Evolutionary conservation across 371 early-diverging fungal species (phyloP).

Genomic region (Lichtheimia ramosa): DNA sequence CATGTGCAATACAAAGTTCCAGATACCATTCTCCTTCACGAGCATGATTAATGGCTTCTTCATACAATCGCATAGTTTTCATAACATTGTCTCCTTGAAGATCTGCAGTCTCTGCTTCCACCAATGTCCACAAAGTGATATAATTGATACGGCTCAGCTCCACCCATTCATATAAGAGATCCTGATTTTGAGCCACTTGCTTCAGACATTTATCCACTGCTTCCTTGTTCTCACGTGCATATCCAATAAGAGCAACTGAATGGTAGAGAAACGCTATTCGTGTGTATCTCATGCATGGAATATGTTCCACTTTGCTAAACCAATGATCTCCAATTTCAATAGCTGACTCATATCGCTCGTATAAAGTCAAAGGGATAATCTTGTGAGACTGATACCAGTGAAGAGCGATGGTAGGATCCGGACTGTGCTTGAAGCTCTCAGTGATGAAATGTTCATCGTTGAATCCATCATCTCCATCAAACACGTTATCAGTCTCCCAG

Average conservation of each 20-base stretch:
- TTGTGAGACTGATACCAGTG: slow-evolving; percentile 42
- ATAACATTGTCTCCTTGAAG: slow-evolving; percentile 11
- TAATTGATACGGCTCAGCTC: slow-evolving; percentile 26
- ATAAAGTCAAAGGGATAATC: slow-evolving; percentile 37
- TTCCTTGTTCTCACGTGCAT: slow-evolving; percentile 14
- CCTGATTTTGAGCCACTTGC: slow-evolving; percentile 29
- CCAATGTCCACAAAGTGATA: slow-evolving; percentile 32
- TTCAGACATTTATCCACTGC: slow-evolving; percentile 11
- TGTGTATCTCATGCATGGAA: slow-evolving; percentile 37
- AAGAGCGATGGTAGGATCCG: slow-evolving; percentile 25
- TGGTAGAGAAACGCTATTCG: slow-evolving; percentile 27
- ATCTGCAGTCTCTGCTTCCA: slow-evolving; percentile 2
- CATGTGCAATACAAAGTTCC: slow-evolving; percentile 34
- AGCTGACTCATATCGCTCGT: slow-evolving; percentile 39
- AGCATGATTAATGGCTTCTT: slow-evolving; percentile 37
- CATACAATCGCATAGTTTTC: slow-evolving; percentile 26
- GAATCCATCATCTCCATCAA: slow-evolving; percentile 48
- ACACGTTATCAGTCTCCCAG: slow-evolving; percentile 19
- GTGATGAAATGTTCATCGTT: slow-evolving; percentile 35
- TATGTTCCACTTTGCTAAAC: slow-evolving; percentile 20
- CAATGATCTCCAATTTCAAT: slow-evolving; percentile 29
- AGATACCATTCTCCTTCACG: slow-evolving; percentile 35
- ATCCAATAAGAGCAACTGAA: slow-evolving; percentile 38
- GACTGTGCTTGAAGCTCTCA: slow-evolving; percentile 32
- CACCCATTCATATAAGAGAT: slow-evolving; percentile 25